Base-by-base conservation (phyloP, 2,329 filamentous ascomycete genomes). In the Cladosporium sp. region DNA sequence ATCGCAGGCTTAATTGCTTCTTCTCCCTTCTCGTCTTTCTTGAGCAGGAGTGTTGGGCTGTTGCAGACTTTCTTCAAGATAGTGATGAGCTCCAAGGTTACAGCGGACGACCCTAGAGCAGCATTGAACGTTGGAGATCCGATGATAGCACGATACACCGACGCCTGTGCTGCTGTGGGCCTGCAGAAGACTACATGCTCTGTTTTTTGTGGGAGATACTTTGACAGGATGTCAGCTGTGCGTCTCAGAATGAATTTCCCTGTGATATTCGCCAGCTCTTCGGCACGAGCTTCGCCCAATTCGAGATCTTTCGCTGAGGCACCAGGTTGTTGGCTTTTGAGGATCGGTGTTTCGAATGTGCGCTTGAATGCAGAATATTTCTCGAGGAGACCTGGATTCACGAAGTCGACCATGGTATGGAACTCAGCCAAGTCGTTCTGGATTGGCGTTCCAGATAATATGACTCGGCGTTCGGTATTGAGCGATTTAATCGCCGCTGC, bases 1-100 rank as follows among this genome's bases (percentile, higher is more conserved):
- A 72, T 54, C 38, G 69, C 64, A 17, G 63, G 57, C 43, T 66
- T 66, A 17, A 63, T 66, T 8, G 63, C 60, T 25, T 80, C 76
- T 38, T 82, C 76, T 3, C 72, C 71, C 28, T 78, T 76, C 42
- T 77, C 76, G 28, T 72, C 72, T 19, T 74, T 76, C 59, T 81
- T 82, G 2, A 78, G 73, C 42, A 90, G 75, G 9, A 89, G 73
- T 0, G 80, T 83, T 1, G 87, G 87, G 63, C 85, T 87, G 69
- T 90, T 90, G 76, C 88, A 90, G 17, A 89, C 78, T 70, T 90
- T 90, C 74, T 90, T 90, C 17, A 90, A 75, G 17, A 89, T 79
- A 15, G 84, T 89, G 67, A 90, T 89, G 14, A 90, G 81, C 65
- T 88, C 84, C 2, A 90, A 76, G 2, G 85, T 82, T 49, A 81